Conservation (phyloP, 306 rosid species). For the Gleditsia sinensis region DNA sequence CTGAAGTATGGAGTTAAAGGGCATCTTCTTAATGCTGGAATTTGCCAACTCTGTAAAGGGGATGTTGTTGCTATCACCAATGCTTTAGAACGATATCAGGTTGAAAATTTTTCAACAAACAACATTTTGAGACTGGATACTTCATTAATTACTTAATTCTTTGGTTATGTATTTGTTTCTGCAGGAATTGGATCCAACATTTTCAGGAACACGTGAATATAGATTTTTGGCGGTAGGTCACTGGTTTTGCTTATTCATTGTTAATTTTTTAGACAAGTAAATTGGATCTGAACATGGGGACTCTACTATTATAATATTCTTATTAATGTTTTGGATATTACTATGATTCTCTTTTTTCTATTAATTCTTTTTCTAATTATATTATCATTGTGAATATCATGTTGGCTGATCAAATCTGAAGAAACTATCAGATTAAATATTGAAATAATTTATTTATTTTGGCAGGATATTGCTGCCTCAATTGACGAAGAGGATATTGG, state of each 20-base stretch:
- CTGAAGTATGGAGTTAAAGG: slow-evolving; percentile 96
- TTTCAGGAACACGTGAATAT: slow-evolving; percentile 90
- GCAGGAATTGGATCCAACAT: slow-evolving; percentile 98
- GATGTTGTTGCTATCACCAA: slow-evolving; percentile 83
- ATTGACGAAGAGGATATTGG: slow-evolving; percentile 82
- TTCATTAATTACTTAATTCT: slow-evolving; percentile 30
- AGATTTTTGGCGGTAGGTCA: slow-evolving; percentile 72
- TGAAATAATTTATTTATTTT: neutral
- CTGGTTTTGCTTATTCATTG: slow-evolving; percentile 5
- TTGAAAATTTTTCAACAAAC: slow-evolving; percentile 41
- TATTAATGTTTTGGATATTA: neutral
- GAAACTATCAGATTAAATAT: neutral
- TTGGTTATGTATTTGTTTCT: slow-evolving; percentile 32
- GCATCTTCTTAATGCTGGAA: slow-evolving; percentile 96
- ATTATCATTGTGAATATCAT: neutral
- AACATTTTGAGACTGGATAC: slow-evolving; percentile 22
- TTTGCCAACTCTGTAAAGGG: slow-evolving; percentile 91
- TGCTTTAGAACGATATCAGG: slow-evolving; percentile 95
- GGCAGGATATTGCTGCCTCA: slow-evolving; percentile 77
- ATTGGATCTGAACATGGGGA: neutral
- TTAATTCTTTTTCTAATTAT: neutral
- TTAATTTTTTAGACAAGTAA: neutral
- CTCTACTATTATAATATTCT: neutral
- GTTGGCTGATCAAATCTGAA: neutral
- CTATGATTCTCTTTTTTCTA: neutral